Percentiles rank a stretch among this genome's conserved stretches.
Evolutionary conservation across 768 basidiomycete genomes (phyloP).

Genomic region (Auriculariales sp.): DNA sequence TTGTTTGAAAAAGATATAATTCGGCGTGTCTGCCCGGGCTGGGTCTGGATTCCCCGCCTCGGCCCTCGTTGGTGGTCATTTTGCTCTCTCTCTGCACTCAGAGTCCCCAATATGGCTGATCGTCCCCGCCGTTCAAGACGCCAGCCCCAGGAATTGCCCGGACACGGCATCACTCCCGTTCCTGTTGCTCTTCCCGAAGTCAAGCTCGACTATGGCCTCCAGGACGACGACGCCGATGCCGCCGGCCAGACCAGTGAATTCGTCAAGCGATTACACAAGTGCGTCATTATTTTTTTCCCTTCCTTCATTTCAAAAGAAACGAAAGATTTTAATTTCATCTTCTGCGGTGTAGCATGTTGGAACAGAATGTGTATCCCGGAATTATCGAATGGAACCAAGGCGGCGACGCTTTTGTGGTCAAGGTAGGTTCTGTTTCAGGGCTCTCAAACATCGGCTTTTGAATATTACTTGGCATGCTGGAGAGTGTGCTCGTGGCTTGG

Average conservation of each 20-base stretch:
- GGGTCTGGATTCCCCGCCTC: too few species aligned
- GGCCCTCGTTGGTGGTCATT: too few species aligned
- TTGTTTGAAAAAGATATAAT: too few species aligned
- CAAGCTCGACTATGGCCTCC: not conserved
- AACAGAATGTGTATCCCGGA: constrained; percentile 11
- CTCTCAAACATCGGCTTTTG: too few species aligned
- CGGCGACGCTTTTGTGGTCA: constrained; percentile 16
- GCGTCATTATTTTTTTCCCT: not conserved
- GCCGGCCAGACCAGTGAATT: constrained; percentile 13
- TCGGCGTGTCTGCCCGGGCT: too few species aligned
- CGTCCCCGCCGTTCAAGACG: not conserved
- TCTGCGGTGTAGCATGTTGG: constrained; percentile 14
- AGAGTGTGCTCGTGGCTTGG: too few species aligned
- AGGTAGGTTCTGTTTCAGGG: too few species aligned
- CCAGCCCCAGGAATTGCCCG: too few species aligned
- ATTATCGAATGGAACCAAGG: constrained; percentile 15
- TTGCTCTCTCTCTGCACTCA: too few species aligned
- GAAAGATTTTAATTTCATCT: not conserved
- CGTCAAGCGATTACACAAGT: constrained; percentile 19
- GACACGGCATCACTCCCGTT: not conserved
- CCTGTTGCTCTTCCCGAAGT: not conserved
- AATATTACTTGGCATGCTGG: too few species aligned
- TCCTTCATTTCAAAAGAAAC: not conserved
- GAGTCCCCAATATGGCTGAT: too few species aligned
- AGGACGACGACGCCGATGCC: not conserved